Base-by-base conservation (phyloP, 129 eudicot species). In the Mikania micrantha region DNA sequence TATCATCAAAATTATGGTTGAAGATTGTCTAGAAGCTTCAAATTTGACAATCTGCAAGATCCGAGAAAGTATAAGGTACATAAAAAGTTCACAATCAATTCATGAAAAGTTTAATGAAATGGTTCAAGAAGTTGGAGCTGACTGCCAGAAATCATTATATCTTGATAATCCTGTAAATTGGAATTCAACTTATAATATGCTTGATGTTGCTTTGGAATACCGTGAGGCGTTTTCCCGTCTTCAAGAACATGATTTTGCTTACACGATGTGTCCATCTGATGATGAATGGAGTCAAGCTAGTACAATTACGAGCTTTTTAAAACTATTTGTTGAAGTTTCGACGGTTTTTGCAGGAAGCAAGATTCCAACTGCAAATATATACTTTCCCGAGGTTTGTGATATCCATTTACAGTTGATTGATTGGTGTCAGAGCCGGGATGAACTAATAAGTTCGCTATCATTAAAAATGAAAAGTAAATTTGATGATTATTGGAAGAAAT, bases 401-500 rank as follows among this genome's bases (percentile, higher is more conserved):
- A 85, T 88, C 50, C 98, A 92, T 75, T 71, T 85, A 71, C 91
- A 84, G 74, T 80, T 92, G 69, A 86, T 88, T 53, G 90, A 85
- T 19, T 92, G 98, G 98, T 88, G 98, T 66, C 96, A 88, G 53
- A 82, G 82, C 67, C 65, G 82, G 32, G 98, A 92, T 70, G 92
- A 84, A 35, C 77, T 77, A 61, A 74, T 92, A 58, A 84, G 78
- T 31, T 69, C 80, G 2, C 39, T 92, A 75, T 91, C 95, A 1
- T 49, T 84, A 79, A 88, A 88, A 75, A 78, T 92, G 91, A 92
- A 88, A 73, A 72, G 74, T 21, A 92, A 79, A 72, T 92, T 92
- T 48, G 98, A 92, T 32, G 90, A 88, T n/a, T 92, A 92, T 53
- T 92, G 98, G 98, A 88, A 84, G 72, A 92, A 88, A 40, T 88